Conservation (phyloP, 768 basidiomycete genomes). For the Sistotremastrum niveocremeum region DNA sequence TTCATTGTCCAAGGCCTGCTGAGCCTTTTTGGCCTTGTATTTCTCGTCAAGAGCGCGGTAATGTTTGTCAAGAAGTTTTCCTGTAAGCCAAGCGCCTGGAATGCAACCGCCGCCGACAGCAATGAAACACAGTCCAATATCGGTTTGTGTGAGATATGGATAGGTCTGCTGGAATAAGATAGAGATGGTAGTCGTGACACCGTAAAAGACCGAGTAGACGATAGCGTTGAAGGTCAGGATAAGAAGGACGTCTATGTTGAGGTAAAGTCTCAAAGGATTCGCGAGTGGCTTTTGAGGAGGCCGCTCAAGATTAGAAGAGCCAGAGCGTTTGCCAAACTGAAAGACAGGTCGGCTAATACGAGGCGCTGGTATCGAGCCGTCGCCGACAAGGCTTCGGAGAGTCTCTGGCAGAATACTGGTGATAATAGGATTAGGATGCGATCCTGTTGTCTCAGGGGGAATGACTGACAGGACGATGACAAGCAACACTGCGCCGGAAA, state of each 20-base stretch:
- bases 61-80: slow-evolving; percentile 52
- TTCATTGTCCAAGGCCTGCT: not conserved
- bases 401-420: slow-evolving; percentile 34
- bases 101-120: slow-evolving; percentile 62
- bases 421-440: not conserved
- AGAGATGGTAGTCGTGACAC: slow-evolving; percentile 45
- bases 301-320: slow-evolving; percentile 4
- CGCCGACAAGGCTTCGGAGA: slow-evolving; percentile 24
- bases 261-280: slow-evolving; percentile 45
- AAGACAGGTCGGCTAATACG: slow-evolving; percentile 19
- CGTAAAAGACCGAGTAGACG: slow-evolving; percentile 43
- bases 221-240: slow-evolving; percentile 41
- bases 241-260: slow-evolving; percentile 41
- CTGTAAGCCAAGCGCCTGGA: slow-evolving; percentile 42
- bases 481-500: slow-evolving; percentile 30
- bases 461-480: slow-evolving; percentile 32
- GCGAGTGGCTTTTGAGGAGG: slow-evolving; percentile 23
- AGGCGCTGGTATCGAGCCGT: slow-evolving; percentile 26
- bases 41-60: slow-evolving; percentile 31
- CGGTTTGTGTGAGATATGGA: slow-evolving; percentile 42
- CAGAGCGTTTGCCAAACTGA: slow-evolving; percentile 5
- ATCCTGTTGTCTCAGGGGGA: slow-evolving; percentile 1
- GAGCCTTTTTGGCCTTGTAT: slow-evolving; percentile 5
- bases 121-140: slow-evolving; percentile 67
- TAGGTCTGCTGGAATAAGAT: slow-evolving; percentile 47